These are phyloP conservation scores for Lentinula boryana DNA, from an alignment of 768 basidiomycete genomes.

Conservation along the genomic window DNA sequence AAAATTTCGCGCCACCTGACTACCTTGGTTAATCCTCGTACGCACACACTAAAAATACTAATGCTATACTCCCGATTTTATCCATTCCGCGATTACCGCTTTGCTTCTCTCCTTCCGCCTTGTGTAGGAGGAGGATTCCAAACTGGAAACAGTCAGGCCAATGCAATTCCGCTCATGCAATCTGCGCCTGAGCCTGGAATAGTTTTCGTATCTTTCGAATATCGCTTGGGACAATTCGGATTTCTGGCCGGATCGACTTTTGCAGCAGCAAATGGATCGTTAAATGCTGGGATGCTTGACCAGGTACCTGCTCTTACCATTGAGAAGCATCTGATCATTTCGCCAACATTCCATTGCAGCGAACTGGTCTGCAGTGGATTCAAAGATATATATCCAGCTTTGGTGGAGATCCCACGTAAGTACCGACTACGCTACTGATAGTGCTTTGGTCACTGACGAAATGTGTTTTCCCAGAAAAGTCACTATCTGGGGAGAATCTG, in stretches of 20 bases:
- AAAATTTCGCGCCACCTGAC: background rate
- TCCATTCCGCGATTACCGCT: background rate
- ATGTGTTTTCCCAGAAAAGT: background rate
- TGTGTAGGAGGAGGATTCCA: conserved; percentile 36
- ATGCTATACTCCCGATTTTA: background rate
- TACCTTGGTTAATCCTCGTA: background rate
- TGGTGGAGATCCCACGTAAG: conserved; percentile 2
- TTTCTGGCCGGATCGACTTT: conserved; percentile 25
- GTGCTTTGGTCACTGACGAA: background rate
- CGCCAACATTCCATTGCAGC: conserved; percentile 1
- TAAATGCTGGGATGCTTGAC: conserved; percentile 35
- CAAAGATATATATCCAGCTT: conserved; percentile 4
- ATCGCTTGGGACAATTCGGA: conserved; percentile 35
- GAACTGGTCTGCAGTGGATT: conserved; percentile 1
- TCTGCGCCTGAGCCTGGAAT: conserved; percentile 23
- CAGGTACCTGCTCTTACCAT: conserved; percentile 19
- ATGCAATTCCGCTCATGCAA: conserved; percentile 25
- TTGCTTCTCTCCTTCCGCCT: background rate
- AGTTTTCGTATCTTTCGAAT: conserved; percentile 36
- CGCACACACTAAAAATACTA: background rate
- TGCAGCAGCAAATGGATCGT: conserved; percentile 18
- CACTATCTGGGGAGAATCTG: conserved; percentile 11
- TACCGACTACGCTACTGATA: background rate
- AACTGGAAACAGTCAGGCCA: conserved; percentile 26
- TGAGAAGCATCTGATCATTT: background rate